These are phyloP conservation scores for Saksenaea vasiformis DNA, from an alignment of 371 early-diverging fungal species.

Conservation along the genomic window DNA sequence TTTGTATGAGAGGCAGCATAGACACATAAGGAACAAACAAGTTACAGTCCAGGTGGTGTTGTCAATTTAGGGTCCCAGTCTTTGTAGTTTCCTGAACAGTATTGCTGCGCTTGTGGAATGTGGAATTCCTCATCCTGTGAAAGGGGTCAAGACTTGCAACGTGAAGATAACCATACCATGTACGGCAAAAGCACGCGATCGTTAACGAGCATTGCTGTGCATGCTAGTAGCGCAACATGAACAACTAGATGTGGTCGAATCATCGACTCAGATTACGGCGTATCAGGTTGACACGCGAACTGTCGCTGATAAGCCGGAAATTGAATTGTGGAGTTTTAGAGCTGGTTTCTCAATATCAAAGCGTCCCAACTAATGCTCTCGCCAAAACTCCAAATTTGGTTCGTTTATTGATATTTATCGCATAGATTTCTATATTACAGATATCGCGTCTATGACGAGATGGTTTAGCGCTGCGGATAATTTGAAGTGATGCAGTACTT, in stretches of 20 bases:
- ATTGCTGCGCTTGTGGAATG: constrained; percentile 86
- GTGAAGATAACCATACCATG: constrained; percentile 48
- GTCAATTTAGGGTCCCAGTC: constrained; percentile 93
- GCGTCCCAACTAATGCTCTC: too few species aligned
- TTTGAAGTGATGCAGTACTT: too few species aligned
- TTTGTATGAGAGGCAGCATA: neutral
- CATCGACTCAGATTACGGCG: neutral
- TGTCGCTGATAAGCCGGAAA: too few species aligned
- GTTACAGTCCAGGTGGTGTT: constrained; percentile 95
- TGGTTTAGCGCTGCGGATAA: too few species aligned
- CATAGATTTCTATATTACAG: too few species aligned
- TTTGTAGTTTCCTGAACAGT: constrained; percentile 72
- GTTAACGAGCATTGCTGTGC: constrained; percentile 31
- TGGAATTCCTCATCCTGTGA: constrained; percentile 94
- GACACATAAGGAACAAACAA: neutral
- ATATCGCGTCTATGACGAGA: too few species aligned
- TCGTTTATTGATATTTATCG: too few species aligned
- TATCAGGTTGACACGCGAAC: too few species aligned
- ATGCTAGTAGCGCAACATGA: constrained; percentile 21
- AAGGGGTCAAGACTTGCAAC: neutral
- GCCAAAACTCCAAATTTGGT: too few species aligned
- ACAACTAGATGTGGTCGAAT: neutral
- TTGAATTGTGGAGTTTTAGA: too few species aligned
- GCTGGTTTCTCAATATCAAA: too few species aligned
- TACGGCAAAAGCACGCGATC: constrained; percentile 51